Conservation (phyloP, 495 filamentous ascomycete species). For the Rostrohypoxylon terebratum region DNA sequence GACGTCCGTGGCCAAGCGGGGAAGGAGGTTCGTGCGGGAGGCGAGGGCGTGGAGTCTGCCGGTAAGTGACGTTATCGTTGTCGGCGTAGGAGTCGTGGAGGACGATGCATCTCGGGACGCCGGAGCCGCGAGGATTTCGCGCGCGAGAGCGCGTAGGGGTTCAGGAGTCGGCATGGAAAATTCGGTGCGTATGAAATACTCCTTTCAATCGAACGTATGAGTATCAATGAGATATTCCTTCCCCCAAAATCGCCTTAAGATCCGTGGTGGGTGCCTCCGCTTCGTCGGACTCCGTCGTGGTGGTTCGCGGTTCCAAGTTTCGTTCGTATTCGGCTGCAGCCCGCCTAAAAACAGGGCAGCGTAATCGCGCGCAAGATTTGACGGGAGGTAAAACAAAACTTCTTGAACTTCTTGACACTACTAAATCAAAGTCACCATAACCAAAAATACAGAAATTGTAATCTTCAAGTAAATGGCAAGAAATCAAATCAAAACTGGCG, state of each 20-base stretch:
- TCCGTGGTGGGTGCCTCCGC: background rate
- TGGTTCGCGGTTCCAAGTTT: slow-evolving; percentile 3
- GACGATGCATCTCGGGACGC: slow-evolving; percentile 2
- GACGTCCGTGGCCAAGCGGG: slow-evolving; percentile 43
- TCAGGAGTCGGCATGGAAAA: slow-evolving; percentile 27
- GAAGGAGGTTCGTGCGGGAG: slow-evolving; percentile 33
- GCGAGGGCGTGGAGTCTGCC: slow-evolving; percentile 30
- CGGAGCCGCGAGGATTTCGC: slow-evolving; percentile 20
- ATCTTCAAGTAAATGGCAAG: background rate
- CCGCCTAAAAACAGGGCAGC: slow-evolving; percentile 5
- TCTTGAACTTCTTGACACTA: background rate
- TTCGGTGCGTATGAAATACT: background rate
- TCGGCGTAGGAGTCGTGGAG: background rate
- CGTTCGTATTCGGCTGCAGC: slow-evolving; percentile 10
- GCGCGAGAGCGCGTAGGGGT: slow-evolving; percentile 30
- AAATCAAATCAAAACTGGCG: background rate
- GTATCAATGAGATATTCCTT: background rate
- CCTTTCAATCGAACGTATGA: slow-evolving; percentile 2
- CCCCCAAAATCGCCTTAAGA: background rate
- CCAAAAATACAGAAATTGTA: background rate
- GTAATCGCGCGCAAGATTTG: slow-evolving; percentile 20
- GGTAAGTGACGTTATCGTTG: slow-evolving; percentile 15
- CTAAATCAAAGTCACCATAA: slow-evolving; percentile 15
- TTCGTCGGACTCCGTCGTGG: background rate
- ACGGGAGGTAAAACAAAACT: background rate